A percentile compares a stretch with the other conserved stretches of the same genome.
phyloP scores from a whole-genome alignment of 2,329 filamentous ascomycete genomes.

The Colletotrichum aenigma region DNA sequence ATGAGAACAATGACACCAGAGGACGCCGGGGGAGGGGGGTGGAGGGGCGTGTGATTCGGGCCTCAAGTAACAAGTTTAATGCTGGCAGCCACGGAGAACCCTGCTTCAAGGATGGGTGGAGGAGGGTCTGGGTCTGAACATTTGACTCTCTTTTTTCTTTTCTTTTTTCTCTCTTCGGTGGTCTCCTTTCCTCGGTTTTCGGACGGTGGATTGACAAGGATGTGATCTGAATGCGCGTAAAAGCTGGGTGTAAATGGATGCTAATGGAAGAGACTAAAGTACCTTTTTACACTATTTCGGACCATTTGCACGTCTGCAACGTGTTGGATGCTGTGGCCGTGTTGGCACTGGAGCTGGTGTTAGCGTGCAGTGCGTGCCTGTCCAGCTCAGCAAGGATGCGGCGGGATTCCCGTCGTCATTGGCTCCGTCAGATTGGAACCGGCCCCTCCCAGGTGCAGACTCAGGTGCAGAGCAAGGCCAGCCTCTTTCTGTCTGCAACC shows the following conservation, averaged over 20 bases:
- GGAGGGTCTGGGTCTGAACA: not conserved
- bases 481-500: not conserved
- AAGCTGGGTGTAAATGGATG: not conserved
- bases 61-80: slow-evolving; percentile 3
- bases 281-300: not conserved
- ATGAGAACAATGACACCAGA: not conserved
- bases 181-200: not conserved
- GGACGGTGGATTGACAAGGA: not conserved
- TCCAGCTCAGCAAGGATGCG: not conserved
- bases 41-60: not conserved
- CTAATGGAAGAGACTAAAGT: not conserved
- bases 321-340: not conserved
- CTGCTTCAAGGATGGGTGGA: not conserved
- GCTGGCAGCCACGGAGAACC: slow-evolving; percentile 11
- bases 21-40: not conserved
- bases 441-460: not conserved
- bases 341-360: not conserved
- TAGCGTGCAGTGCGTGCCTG: not conserved
- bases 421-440: slow-evolving; percentile 12
- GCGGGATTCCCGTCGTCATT: not conserved
- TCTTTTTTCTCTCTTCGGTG: not conserved
- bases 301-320: not conserved
- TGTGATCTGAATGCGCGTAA: not conserved
- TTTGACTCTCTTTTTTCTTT: not conserved
- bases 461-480: not conserved